Conservation (phyloP, 306 rosid species). For the Rosa rugosa region DNA sequence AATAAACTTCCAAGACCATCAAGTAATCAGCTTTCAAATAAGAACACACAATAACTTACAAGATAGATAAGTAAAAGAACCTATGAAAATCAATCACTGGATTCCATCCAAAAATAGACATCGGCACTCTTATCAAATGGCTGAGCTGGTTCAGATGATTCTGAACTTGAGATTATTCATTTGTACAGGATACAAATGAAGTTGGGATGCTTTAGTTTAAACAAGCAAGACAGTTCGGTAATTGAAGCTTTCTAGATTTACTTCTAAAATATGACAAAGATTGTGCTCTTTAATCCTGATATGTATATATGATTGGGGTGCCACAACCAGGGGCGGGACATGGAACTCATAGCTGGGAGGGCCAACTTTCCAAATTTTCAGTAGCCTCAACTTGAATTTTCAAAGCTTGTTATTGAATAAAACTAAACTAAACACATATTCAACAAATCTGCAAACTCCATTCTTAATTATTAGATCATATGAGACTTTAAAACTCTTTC, state of each 20-base stretch:
- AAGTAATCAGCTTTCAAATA: neutral
- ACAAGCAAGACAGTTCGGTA: neutral
- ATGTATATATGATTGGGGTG: neutral
- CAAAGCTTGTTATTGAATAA: too few species aligned
- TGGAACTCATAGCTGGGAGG: too few species aligned
- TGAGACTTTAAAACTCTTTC: too few species aligned
- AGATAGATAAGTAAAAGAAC: neutral
- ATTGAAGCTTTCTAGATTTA: neutral
- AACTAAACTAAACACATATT: too few species aligned
- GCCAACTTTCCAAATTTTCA: too few species aligned
- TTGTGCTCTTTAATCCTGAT: neutral
- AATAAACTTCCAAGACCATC: neutral
- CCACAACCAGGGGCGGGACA: neutral
- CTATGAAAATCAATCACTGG: neutral
- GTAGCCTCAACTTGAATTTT: too few species aligned
- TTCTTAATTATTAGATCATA: too few species aligned
- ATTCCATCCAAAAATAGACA: neutral
- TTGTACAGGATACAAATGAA: neutral
- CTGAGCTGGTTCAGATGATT: neutral
- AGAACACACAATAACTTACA: neutral
- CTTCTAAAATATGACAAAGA: neutral
- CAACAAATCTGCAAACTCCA: too few species aligned
- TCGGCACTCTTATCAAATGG: neutral
- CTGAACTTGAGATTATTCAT: neutral
- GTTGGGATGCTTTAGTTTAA: neutral